Base-by-base conservation (phyloP, 2,329 filamentous ascomycete species). In the Claviceps quebecensis region DNA sequence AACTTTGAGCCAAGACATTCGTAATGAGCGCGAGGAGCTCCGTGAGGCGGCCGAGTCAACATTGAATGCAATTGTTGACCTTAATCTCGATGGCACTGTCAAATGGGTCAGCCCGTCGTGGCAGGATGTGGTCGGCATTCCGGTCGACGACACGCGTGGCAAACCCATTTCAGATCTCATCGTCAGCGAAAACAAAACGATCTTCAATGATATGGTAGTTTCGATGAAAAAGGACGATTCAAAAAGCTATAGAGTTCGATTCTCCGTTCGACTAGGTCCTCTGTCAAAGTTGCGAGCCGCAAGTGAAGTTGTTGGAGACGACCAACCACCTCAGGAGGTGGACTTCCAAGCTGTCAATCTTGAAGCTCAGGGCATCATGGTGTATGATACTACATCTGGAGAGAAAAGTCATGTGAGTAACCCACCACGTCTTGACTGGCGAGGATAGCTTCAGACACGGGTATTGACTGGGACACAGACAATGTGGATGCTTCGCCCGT, bases 401-500 rank as follows among this genome's bases (percentile, higher is more conserved):
- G 85, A 83, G 52, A 87, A 93, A 65, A 93, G 87, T 62, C 91
- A 97, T 74, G 88, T 94, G 78, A 74, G 86, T 77, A 51, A 19
- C 6, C 17, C 17, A 7, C 19, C 19, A 3, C 7, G 4, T 16
- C 16, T 38, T 23, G 17, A 13, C 11, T 17, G 9, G 7, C 26
- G 4, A 36, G 4, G 9, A 46, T 14, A 9, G 4, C 26, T 9
- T n/a, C 19, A 39, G 13, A 23, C n/a, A 38, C 39, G 46, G 36
- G 29, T 49, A 50, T 54, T 55, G 45, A 57, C 47, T 6, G 17
- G 29, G n/a, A 45, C 39, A 14, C 48, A 95, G 87, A 95, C 88
- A 17, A 98, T 98, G 94, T 98, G 93, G 93, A 98, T 98, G 89
- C 81, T 98, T 58, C 86, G 93, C 57, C 93, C 91, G 2, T 95